Conservation (phyloP, 2,329 filamentous ascomycete species). For the Aspergillus japonicus region DNA sequence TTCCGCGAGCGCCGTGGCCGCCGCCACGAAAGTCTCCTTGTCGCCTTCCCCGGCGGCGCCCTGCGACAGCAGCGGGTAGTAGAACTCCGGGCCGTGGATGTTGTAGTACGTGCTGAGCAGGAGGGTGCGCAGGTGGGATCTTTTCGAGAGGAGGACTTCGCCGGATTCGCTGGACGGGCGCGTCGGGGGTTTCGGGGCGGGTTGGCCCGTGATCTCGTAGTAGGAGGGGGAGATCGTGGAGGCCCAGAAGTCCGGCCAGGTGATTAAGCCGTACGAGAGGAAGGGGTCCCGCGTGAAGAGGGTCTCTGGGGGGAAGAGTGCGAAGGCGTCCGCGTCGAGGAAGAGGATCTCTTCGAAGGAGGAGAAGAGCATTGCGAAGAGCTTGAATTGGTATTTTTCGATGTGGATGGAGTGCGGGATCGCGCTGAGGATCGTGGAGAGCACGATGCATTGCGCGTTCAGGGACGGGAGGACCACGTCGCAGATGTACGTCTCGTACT, state of each 20-base stretch:
- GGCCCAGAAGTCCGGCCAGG: conserved; percentile 51
- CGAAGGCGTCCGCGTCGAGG: conserved; percentile 50
- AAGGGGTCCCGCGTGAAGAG: conserved; percentile 47
- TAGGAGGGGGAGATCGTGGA: conserved; percentile 40
- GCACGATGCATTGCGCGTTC: conserved; percentile 45
- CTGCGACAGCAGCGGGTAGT: conserved; percentile 49
- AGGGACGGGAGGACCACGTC: conserved; percentile 44
- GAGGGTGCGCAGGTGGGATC: conserved; percentile 41
- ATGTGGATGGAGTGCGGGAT: conserved; percentile 33
- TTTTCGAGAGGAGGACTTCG: conserved; percentile 48
- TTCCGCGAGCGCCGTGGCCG: conserved; percentile 41
- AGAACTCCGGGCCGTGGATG: conserved; percentile 46
- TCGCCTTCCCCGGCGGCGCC: conserved; percentile 51
- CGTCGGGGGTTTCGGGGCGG: conserved; percentile 21
- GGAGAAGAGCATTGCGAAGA: conserved; percentile 50
- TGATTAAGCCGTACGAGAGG: conserved; percentile 41
- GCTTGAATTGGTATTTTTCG: conserved; percentile 49
- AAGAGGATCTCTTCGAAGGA: conserved; percentile 52
- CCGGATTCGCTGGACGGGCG: conserved; percentile 45
- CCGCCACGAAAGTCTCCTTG: conserved; percentile 52
- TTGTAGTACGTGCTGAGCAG: conserved; percentile 53
- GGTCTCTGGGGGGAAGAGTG: conserved; percentile 42
- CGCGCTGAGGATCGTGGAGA: conserved; percentile 43
- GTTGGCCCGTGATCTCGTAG: conserved; percentile 38
- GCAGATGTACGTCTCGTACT: conserved; percentile 46